phyloP scores from a whole-genome alignment of 1,139 yeast species.

The Kurtzmaniella natalensis region DNA sequence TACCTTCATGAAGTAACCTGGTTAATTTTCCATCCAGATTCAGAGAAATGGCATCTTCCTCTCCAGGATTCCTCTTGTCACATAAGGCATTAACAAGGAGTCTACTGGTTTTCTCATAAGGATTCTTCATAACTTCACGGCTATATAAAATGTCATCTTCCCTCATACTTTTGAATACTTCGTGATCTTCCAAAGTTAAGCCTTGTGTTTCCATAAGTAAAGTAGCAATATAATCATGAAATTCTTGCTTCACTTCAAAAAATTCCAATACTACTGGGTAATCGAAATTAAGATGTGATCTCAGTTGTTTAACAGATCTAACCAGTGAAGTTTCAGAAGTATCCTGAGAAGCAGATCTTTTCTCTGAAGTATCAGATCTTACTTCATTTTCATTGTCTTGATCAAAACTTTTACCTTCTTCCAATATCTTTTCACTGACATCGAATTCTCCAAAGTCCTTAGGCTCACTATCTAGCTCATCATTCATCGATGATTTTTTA shows the following conservation, averaged over 20 bases:
- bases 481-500: constrained; percentile 22
- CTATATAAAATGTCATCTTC: constrained; percentile 50
- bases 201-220: constrained; percentile 68
- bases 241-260: constrained; percentile 66
- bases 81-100: constrained; percentile 42
- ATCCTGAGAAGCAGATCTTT: constrained; percentile 7
- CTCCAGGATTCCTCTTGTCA: constrained; percentile 36
- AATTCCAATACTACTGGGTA: constrained; percentile 70
- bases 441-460: constrained; percentile 1
- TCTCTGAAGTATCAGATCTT: background rate
- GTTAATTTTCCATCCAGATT: constrained; percentile 47
- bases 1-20: constrained; percentile 42
- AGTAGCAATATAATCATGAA: constrained; percentile 60
- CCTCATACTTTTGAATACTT: constrained; percentile 59
- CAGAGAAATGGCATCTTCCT: constrained; percentile 43
- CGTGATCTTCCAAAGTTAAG: constrained; percentile 69
- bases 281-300: constrained; percentile 25
- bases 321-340: constrained; percentile 1
- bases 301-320: background rate
- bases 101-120: constrained; percentile 50
- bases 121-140: constrained; percentile 33
- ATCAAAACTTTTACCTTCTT: background rate
- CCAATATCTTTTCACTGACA: background rate
- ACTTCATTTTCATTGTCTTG: background rate
- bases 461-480: constrained; percentile 11